Base-by-base conservation (phyloP, 176 grass and related monocot species). In the Aechmea fasciata region DNA sequence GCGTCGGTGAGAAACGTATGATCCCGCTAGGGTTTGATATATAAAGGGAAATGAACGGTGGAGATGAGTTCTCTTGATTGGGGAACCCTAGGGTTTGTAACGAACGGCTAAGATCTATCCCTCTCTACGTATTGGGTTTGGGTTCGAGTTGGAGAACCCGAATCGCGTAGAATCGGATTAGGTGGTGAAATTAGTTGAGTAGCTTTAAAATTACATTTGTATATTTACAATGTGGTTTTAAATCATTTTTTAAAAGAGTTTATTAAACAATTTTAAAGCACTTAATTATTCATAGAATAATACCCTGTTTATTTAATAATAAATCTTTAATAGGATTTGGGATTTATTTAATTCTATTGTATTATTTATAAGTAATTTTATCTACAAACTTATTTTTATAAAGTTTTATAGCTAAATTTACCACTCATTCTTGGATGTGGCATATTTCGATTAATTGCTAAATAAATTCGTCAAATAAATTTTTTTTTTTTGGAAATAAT, bases 191-290 rank as follows among this genome's bases (percentile, higher is more conserved):
- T 41, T 41, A 41, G 33, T 41, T 41, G 4, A 41, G 33, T 41
- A 6, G 6, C 4, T 41, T 7, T 41, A 41, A 41, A 41, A 33
- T 33, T 33, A 33, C 29, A 33, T 3, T 3, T 33, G 29, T 33
- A 5, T 3, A 33, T 33, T 33, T 3, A 33, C 3, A 33, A 33
- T 33, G 29, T 33, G 29, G 29, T 33, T 3, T 33, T 5, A 33
- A 33, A 33, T 2, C 5, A 33, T 3, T 33, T 33, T 33, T 4
- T 4, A 3, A 33, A 3, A 33, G 2, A 33, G 3, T 33, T 33
- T 33, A 33, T 33, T 26, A 26, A 26, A 26, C 87, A 87, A 96
- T 50, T 73, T 64, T 5, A 54, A 79, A 33, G 71, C 48, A 26
- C 74, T 57, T 18, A 26, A 26, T 26, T 26, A 26, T 26, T 26